Percentiles rank a stretch among this genome's conserved stretches.
phyloP scores from a whole-genome alignment of 352 stramenopile genomes.

The Phytopythium helicoides region DNA sequence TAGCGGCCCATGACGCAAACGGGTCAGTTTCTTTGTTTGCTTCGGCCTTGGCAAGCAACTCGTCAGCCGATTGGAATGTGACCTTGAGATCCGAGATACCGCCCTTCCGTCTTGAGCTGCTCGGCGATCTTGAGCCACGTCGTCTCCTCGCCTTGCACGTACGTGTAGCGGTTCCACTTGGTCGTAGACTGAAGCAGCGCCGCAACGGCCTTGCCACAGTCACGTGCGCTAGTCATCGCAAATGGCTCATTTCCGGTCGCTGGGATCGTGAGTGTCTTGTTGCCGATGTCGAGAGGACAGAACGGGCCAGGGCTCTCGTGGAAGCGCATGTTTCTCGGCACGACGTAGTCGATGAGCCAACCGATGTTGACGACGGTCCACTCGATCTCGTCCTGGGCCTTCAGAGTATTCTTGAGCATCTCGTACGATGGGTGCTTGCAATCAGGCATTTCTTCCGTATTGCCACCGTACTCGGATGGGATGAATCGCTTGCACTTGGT shows the following conservation, averaged over 20 bases:
- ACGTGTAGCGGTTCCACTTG: constrained; percentile 30
- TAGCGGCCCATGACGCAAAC: constrained; percentile 1
- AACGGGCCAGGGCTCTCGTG: constrained; percentile 15
- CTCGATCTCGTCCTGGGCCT: constrained; percentile 26
- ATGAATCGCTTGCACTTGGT: constrained; percentile 49
- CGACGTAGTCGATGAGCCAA: constrained; percentile 30
- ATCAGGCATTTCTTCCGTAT: constrained; percentile 25
- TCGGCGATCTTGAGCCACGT: constrained; percentile 31
- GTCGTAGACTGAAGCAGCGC: constrained; percentile 17
- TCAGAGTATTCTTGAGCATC: constrained; percentile 16
- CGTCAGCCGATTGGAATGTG: constrained; percentile 13
- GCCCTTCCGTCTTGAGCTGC: constrained; percentile 13
- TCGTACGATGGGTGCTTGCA: constrained; percentile 6
- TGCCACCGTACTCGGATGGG: constrained; percentile 31
- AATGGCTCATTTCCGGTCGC: constrained; percentile 28
- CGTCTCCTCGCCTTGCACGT: constrained; percentile 29
- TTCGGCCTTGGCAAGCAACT: constrained; percentile 10
- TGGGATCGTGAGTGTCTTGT: constrained; percentile 30
- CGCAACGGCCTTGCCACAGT: constrained; percentile 15
- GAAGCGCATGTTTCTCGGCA: constrained; percentile 26
- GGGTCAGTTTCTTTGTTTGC: constrained; percentile 10
- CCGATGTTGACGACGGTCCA: constrained; percentile 31
- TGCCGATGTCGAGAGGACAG: constrained; percentile 16
- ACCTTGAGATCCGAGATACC: constrained; percentile 20
- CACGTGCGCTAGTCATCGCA: constrained; percentile 20